Evolutionary conservation across 1,139 yeast genomes (phyloP), one percentile per base, ranked within the genome.

Genomic region (Taphrina sp.): DNA sequence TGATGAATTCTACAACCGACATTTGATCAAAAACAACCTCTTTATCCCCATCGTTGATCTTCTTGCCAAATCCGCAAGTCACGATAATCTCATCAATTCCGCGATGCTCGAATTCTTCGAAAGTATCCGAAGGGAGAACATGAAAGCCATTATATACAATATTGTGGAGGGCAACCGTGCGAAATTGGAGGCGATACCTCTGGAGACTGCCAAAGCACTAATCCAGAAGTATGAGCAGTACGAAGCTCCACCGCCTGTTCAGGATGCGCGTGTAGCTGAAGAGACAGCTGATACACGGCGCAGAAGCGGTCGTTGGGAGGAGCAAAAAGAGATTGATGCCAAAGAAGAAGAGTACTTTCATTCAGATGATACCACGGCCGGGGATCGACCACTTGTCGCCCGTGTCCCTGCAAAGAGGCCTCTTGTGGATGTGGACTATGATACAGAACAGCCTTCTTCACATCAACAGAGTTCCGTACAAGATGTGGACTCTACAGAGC

Each of bases 101-200:
- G 77, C 94, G 2, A 79, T 94, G 62, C 73, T 89, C 54, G 92
- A 85, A 64, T 73, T 90, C 38, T 71, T 88, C 53, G 84, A 81
- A 61, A 78, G 78, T 61, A 80, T 72, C 65, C 73, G 73, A 56
- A 59, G 73, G 8, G 63, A 61, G 19, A 59, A 56, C 26, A 60
- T 61, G 63, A 59, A 60, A 39, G 39, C 49, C 10, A 31, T 85
- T 56, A 79, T 80, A 3, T 72, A 67, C 34, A 24, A 28, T 22
- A 22, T 22, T 33, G 5, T 23, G 17, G 33, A 39, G 26, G 33
- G 33, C 22, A 10, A 33, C 33, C 28, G 39, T 23, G 19, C 12
- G 28, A 24, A 49, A 33, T 29, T 49, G 57, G 45, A 73, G 61
- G 62, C 72, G 67, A 61, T 67, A 66, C 60, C 71, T 7, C 34